These are phyloP conservation scores for Hyaloperonospora arabidopsidis DNA, from an alignment of 352 stramenopile species.

Conservation along the genomic window DNA sequence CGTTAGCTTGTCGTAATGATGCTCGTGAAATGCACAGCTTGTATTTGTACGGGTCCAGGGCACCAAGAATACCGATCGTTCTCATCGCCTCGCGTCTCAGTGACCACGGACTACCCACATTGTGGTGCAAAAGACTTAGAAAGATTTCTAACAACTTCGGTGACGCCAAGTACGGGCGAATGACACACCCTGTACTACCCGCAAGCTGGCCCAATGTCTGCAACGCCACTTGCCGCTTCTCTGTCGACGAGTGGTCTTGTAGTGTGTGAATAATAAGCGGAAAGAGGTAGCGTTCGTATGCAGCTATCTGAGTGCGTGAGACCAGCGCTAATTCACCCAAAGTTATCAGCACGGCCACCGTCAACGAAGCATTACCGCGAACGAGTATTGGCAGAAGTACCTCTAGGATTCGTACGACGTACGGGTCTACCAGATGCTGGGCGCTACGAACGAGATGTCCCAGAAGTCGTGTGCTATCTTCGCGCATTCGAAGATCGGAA, in stretches of 20 bases:
- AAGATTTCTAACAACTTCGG: conserved; percentile 93
- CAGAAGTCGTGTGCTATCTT: conserved; percentile 85
- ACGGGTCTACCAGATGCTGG: conserved; percentile 84
- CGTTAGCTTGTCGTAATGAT: conserved; percentile 62
- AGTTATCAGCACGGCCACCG: conserved; percentile 66
- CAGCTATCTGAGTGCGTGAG: conserved; percentile 83
- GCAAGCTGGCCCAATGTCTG: conserved; percentile 92
- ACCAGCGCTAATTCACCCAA: conserved; percentile 90
- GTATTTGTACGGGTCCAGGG: conserved; percentile 95
- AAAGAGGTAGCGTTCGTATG: conserved; percentile 92
- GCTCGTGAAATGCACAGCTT: conserved; percentile 68
- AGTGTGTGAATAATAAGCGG: conserved; percentile 94
- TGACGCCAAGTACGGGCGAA: conserved; percentile 93
- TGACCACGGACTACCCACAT: conserved; percentile 82
- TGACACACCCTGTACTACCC: conserved; percentile 89
- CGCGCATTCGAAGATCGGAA: conserved; percentile 73
- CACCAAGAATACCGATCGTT: conserved; percentile 92
- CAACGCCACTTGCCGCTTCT: conserved; percentile 94
- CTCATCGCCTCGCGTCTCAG: conserved; percentile 94
- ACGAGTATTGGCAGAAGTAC: conserved; percentile 84
- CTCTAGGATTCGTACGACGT: conserved; percentile 66
- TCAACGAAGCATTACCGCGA: conserved; percentile 70
- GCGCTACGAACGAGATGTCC: conserved; percentile 71
- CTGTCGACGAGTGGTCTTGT: conserved; percentile 92
- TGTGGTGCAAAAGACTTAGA: conserved; percentile 90